These are phyloP conservation scores for Sisymbrium altissimum DNA, from an alignment of 345 rosid species.

Conservation along the genomic window DNA sequence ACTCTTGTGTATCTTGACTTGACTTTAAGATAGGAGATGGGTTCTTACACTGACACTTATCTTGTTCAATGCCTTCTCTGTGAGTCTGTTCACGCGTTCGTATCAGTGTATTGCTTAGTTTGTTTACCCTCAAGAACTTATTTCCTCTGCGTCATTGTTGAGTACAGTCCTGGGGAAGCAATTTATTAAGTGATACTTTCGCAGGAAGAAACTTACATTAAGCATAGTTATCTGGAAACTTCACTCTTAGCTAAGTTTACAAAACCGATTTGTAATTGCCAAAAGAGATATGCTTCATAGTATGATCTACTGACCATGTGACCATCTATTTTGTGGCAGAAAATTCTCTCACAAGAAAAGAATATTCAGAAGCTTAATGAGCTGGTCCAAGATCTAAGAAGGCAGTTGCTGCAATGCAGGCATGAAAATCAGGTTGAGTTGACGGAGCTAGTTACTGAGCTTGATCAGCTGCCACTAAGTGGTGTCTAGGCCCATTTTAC, in stretches of 20 bases:
- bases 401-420: constrained; percentile 55
- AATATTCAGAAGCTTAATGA: constrained; percentile 65
- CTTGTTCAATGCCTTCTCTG: background rate
- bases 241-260: background rate
- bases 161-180: background rate
- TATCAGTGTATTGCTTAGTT: background rate
- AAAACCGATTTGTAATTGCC: background rate
- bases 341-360: constrained; percentile 69
- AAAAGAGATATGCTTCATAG: background rate
- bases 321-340: constrained; percentile 36
- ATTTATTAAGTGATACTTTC: background rate
- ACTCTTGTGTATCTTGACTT: background rate
- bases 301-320: background rate
- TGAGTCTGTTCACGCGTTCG: background rate
- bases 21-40: constrained; percentile 1
- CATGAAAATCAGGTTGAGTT: constrained; percentile 42
- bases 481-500: constrained; percentile 38
- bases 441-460: constrained; percentile 43
- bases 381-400: constrained; percentile 48
- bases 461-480: constrained; percentile 43
- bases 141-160: background rate
- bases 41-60: background rate
- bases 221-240: background rate
- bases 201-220: background rate
- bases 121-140: background rate